These are phyloP conservation scores for Neopestalotiopsis sp. DNA, from an alignment of 2,329 filamentous ascomycete genomes.

Conservation along the genomic window DNA sequence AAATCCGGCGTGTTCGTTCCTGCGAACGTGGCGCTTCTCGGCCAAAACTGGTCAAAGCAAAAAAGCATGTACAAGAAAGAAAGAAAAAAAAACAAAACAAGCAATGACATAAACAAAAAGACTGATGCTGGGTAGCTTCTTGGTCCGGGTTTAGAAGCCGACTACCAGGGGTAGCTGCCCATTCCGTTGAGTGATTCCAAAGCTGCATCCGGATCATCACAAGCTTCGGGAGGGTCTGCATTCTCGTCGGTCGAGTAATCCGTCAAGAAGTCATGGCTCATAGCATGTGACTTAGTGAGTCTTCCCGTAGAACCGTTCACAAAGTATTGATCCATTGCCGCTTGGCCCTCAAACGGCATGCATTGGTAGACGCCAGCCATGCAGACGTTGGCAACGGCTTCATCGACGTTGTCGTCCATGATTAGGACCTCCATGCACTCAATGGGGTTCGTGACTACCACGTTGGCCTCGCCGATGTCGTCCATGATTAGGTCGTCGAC, in stretches of 20 bases:
- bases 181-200: not conserved
- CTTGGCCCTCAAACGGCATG: too few relatives aligned
- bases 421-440: not conserved
- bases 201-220: slow-evolving; percentile 22
- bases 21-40: too few relatives aligned
- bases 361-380: too few relatives aligned
- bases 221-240: slow-evolving; percentile 35
- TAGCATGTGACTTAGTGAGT: not conserved
- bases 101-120: not conserved
- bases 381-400: too few relatives aligned
- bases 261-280: slow-evolving; percentile 27
- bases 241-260: slow-evolving; percentile 25
- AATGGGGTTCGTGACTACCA: too few relatives aligned
- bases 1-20: too few relatives aligned
- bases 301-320: too few relatives aligned
- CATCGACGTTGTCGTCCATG: too few relatives aligned
- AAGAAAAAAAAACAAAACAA: not conserved
- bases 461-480: too few relatives aligned
- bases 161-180: too few relatives aligned
- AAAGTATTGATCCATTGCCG: too few relatives aligned
- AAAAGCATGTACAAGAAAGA: not conserved
- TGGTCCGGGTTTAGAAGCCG: not conserved
- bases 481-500: too few relatives aligned
- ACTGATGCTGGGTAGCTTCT: not conserved
- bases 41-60: not conserved